A percentile compares a stretch with the other conserved stretches of the same genome.
Conservation (phyloP, 116 monocot species). For the Phalaenopsis hybrid region DNA sequence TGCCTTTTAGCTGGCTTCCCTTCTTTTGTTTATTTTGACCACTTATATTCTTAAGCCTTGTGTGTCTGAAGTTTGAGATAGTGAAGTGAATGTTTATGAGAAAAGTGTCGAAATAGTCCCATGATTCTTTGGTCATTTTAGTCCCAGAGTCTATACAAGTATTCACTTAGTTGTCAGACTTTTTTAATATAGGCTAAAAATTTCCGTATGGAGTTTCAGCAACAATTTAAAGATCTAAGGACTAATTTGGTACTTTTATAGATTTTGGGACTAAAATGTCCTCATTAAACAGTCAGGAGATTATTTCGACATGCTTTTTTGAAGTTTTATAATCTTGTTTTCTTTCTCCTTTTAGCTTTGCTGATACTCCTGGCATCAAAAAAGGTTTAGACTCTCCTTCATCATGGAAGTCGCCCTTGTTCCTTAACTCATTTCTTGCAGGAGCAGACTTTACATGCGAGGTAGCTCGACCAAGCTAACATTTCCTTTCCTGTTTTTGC, state of each 20-base stretch:
- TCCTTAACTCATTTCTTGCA: constrained; percentile 21
- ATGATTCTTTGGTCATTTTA: too few relatives aligned
- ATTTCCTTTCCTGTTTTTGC: neutral
- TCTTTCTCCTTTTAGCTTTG: constrained; percentile 17
- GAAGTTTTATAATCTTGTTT: neutral
- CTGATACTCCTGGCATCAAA: constrained; percentile 39
- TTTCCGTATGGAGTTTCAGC: too few relatives aligned
- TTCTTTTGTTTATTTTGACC: neutral
- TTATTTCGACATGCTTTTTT: neutral
- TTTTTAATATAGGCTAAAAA: too few relatives aligned
- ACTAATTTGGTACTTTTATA: too few relatives aligned
- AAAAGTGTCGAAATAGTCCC: neutral
- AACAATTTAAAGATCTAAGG: too few relatives aligned
- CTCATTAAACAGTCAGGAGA: too few relatives aligned
- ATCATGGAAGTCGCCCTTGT: constrained; percentile 43
- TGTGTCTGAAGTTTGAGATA: neutral
- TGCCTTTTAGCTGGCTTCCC: neutral
- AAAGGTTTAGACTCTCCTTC: constrained; percentile 41
- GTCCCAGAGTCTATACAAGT: too few relatives aligned
- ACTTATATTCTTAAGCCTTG: neutral
- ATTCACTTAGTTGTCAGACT: too few relatives aligned
- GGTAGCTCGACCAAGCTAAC: constrained; percentile 6
- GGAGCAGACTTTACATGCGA: constrained; percentile 22
- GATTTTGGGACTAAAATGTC: too few relatives aligned
- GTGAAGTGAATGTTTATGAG: neutral